Evolutionary conservation across 2,329 filamentous ascomycete species (phyloP).

Genomic region (Sclerotinia glacialis): DNA sequence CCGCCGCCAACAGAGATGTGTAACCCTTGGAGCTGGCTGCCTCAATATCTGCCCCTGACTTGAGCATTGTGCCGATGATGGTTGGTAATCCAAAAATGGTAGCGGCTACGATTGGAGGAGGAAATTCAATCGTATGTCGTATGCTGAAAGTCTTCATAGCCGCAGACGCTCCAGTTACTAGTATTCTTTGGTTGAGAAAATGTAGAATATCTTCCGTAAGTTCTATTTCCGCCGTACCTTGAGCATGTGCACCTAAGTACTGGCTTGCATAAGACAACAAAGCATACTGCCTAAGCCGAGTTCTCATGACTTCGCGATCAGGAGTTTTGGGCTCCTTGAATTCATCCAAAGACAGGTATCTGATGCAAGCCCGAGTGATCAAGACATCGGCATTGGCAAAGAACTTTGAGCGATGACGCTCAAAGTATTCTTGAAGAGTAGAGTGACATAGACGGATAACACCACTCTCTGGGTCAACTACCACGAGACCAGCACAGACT

Average conservation of each 20-base stretch:
- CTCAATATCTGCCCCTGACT: neutral
- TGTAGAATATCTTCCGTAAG: neutral
- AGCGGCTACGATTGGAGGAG: neutral
- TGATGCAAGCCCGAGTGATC: slow-evolving; percentile 29
- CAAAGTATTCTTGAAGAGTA: slow-evolving; percentile 36
- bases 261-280: slow-evolving; percentile 39
- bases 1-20: slow-evolving; percentile 13
- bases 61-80: neutral
- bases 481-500: slow-evolving; percentile 34
- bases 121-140: neutral
- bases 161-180: neutral
- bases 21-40: neutral
- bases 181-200: slow-evolving; percentile 4
- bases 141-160: neutral
- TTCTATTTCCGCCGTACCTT: neutral
- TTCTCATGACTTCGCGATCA: neutral
- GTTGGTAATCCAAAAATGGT: slow-evolving; percentile 4
- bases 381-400: slow-evolving; percentile 23
- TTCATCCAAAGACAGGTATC: slow-evolving; percentile 33
- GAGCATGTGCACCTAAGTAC: slow-evolving; percentile 40
- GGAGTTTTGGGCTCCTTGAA: slow-evolving; percentile 29
- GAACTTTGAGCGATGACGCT: slow-evolving; percentile 10
- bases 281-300: slow-evolving; percentile 28
- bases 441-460: slow-evolving; percentile 35
- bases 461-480: slow-evolving; percentile 32